These are phyloP conservation scores for Saururus chinensis DNA, from an alignment of 164 flowering plant genomes.

Conservation along the genomic window DNA sequence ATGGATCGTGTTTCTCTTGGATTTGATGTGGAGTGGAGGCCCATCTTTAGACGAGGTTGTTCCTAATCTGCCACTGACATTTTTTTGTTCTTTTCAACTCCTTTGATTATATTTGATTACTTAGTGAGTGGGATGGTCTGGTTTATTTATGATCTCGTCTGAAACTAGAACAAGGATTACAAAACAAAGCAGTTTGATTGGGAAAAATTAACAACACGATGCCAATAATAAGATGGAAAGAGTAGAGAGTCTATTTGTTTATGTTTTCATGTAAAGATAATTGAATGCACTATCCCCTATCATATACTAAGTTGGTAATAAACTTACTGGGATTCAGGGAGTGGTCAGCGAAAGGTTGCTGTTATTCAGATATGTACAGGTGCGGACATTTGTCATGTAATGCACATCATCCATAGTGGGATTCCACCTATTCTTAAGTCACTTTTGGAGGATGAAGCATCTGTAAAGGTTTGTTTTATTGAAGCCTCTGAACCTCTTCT, in stretches of 20 bases:
- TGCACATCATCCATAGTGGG: constrained; percentile 84
- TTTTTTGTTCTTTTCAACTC: background rate
- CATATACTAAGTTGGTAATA: background rate
- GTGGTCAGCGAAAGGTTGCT: constrained; percentile 54
- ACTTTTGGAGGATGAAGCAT: constrained; percentile 57
- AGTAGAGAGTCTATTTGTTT: no score
- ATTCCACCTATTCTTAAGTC: constrained; percentile 47
- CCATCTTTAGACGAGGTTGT: constrained; percentile 56
- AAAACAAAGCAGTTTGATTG: no score
- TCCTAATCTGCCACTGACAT: background rate
- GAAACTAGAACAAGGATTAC: no score
- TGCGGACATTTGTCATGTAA: constrained; percentile 45
- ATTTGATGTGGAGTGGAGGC: constrained; percentile 83
- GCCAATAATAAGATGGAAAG: no score
- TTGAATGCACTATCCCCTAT: background rate
- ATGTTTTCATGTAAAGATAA: no score
- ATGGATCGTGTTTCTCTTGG: constrained; percentile 39
- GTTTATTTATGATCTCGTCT: no score
- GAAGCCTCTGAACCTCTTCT: background rate
- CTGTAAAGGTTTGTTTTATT: constrained; percentile 36
- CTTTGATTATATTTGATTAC: background rate
- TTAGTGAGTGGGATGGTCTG: no score
- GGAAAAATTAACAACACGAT: no score
- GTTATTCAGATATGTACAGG: constrained; percentile 79
- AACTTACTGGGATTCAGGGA: constrained; percentile 31